Evolutionary conservation across 2,329 filamentous ascomycete species (phyloP).

Genomic region (Onygenales sp.): DNA sequence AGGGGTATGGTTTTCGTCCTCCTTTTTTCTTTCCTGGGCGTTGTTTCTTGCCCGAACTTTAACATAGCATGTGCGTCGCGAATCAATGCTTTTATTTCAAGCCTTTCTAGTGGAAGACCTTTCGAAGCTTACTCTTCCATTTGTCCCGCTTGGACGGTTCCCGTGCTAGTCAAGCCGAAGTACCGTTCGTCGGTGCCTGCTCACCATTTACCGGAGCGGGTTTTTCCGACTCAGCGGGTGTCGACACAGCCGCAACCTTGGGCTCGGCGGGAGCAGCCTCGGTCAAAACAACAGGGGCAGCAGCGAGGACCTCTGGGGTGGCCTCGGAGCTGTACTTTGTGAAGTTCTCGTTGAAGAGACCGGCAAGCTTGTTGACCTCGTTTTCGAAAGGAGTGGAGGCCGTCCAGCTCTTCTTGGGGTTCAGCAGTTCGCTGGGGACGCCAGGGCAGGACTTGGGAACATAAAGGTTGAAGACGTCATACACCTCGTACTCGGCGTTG

Average conservation of each 20-base stretch:
- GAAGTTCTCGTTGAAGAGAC: constrained; percentile 93
- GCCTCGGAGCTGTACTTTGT: constrained; percentile 86
- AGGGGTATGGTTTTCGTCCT: too few species aligned
- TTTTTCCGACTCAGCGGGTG: neutral
- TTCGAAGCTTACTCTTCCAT: neutral
- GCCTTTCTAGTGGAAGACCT: neutral
- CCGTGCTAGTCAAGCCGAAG: constrained; percentile 7
- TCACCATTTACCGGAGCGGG: constrained; percentile 4
- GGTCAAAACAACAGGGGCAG: constrained; percentile 27
- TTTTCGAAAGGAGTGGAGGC: constrained; percentile 69
- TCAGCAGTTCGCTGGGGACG: constrained; percentile 85
- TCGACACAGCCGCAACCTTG: neutral
- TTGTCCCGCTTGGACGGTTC: neutral
- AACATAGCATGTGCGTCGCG: too few species aligned
- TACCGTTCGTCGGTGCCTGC: neutral
- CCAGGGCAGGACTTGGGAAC: constrained; percentile 87
- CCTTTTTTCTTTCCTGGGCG: too few species aligned
- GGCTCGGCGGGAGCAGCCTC: neutral
- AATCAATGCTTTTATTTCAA: too few species aligned
- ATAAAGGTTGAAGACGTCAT: constrained; percentile 91
- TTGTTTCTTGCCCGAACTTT: too few species aligned
- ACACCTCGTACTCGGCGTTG: constrained; percentile 85
- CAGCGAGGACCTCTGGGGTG: constrained; percentile 63
- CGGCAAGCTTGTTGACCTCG: constrained; percentile 84
- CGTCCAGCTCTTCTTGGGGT: constrained; percentile 90